Conservation (phyloP, 129 eudicot genomes). For the Centrapalus pauciflorus region DNA sequence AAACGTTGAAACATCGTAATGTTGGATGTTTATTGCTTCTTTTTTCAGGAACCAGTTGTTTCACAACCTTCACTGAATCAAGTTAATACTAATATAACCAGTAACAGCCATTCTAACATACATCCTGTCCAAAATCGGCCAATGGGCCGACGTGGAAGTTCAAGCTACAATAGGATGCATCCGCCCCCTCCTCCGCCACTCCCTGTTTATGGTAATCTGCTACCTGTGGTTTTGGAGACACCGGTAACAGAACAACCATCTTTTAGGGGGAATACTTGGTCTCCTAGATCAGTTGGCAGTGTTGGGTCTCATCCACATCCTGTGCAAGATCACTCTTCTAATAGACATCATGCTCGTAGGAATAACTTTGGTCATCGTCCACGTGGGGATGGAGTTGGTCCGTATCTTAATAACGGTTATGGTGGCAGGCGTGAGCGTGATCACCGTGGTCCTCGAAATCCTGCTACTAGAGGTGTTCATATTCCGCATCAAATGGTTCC, state of each 20-base stretch:
- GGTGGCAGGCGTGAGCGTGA: conserved; percentile 56
- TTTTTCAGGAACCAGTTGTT: conserved; percentile 45
- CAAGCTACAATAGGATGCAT: conserved; percentile 21
- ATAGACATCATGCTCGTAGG: conserved; percentile 44
- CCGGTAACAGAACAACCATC: conserved; percentile 36
- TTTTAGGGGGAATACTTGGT: conserved; percentile 33
- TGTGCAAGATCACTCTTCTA: conserved; percentile 36
- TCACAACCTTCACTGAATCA: conserved; percentile 45
- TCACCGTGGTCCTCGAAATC: conserved; percentile 33
- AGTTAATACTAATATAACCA: conserved; percentile 30
- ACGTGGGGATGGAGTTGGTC: conserved; percentile 41
- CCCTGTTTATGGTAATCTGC: conserved; percentile 37
- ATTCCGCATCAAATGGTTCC: conserved; percentile 43
- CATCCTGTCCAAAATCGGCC: conserved; percentile 33
- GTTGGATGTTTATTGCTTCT: not conserved
- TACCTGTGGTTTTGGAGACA: conserved; percentile 32
- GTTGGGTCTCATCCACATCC: too few relatives aligned
- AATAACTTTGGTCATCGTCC: conserved; percentile 49
- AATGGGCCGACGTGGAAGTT: conserved; percentile 33
- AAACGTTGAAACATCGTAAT: not conserved
- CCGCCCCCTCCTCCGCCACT: conserved; percentile 35
- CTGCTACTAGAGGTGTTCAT: conserved; percentile 37
- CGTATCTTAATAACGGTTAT: conserved; percentile 42
- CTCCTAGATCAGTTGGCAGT: conserved; percentile 41
- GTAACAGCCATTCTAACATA: conserved; percentile 31